These are phyloP conservation scores for Taiwanofungus camphoratus DNA, from an alignment of 1,284 basidiomycete genomes.

Conservation along the genomic window DNA sequence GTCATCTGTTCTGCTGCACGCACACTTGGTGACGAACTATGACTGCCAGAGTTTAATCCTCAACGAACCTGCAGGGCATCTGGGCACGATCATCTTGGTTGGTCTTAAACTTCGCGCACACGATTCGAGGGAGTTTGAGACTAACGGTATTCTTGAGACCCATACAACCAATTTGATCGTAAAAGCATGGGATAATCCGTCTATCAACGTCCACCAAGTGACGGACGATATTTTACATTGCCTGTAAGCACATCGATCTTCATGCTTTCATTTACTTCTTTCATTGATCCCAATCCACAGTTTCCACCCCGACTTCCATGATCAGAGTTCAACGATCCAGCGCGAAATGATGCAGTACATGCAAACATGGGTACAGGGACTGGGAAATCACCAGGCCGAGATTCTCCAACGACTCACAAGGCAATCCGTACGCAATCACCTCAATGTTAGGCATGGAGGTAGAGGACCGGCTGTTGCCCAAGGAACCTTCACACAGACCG, in stretches of 20 bases:
- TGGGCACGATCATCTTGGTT: slow-evolving; percentile 69
- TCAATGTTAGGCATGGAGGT: slow-evolving; percentile 61
- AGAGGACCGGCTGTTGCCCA: slow-evolving; percentile 43
- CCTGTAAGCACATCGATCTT: slow-evolving; percentile 42
- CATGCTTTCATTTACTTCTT: background rate
- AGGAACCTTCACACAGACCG: slow-evolving; percentile 40
- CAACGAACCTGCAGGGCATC: slow-evolving; percentile 74
- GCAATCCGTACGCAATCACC: slow-evolving; percentile 63
- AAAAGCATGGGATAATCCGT: slow-evolving; percentile 80
- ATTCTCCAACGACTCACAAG: slow-evolving; percentile 59
- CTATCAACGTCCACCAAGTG: slow-evolving; percentile 51
- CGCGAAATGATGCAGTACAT: slow-evolving; percentile 71
- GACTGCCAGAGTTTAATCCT: slow-evolving; percentile 56
- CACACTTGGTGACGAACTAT: background rate
- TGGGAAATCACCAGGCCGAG: slow-evolving; percentile 47
- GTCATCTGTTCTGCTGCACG: slow-evolving; percentile 22
- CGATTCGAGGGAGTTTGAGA: too few species aligned
- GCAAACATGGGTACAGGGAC: slow-evolving; percentile 53
- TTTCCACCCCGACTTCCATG: slow-evolving; percentile 85
- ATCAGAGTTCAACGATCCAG: slow-evolving; percentile 66
- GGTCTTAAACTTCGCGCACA: too few species aligned
- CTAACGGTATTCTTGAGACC: slow-evolving; percentile 30
- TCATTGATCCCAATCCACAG: slow-evolving; percentile 28
- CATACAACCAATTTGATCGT: slow-evolving; percentile 60
- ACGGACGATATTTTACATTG: slow-evolving; percentile 71